A percentile compares a stretch with the other conserved stretches of the same genome.
Conservation (phyloP, 2,329 filamentous ascomycete genomes). For the Penicillium janthinellum region DNA sequence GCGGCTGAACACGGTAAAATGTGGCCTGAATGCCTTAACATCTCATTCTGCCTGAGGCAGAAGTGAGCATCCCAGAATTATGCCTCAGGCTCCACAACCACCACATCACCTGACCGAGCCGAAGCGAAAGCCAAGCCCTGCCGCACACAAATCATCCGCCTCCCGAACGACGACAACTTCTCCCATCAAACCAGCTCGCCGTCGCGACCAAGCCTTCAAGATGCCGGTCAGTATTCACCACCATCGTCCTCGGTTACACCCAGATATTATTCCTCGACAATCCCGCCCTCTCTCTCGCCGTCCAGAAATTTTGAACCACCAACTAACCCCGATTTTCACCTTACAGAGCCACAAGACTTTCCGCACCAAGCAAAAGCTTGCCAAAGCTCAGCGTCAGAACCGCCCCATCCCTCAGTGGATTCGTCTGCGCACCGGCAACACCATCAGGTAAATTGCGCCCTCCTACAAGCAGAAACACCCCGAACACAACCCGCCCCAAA, state of each 20-base stretch:
- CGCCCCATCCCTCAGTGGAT: constrained; percentile 99
- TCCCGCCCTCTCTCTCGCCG: constrained; percentile 4
- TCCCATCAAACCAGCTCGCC: constrained; percentile 43
- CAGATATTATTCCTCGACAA: constrained; percentile 5
- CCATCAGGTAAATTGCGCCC: constrained; percentile 80
- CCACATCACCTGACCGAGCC: constrained; percentile 38
- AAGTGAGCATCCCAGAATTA: too few species aligned
- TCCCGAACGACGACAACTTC: constrained; percentile 39
- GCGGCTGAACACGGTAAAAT: neutral
- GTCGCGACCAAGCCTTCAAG: constrained; percentile 51
- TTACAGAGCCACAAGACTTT: constrained; percentile 98
- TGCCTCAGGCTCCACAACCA: constrained; percentile 9
- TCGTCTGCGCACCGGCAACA: constrained; percentile 96
- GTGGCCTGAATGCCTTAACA: neutral
- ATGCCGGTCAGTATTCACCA: constrained; percentile 54
- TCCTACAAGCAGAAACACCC: neutral
- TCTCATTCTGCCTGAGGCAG: neutral
- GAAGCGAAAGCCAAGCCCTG: constrained; percentile 46
- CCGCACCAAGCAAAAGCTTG: constrained; percentile 99
- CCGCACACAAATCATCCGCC: constrained; percentile 44
- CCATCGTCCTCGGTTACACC: constrained; percentile 6
- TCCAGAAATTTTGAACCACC: constrained; percentile 1
- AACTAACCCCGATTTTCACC: constrained; percentile 19
- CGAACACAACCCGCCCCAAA: neutral
- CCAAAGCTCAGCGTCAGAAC: constrained; percentile 99